Evolutionary conservation across 768 basidiomycete species (phyloP).

Genomic region (Suillus subalutaceus): DNA sequence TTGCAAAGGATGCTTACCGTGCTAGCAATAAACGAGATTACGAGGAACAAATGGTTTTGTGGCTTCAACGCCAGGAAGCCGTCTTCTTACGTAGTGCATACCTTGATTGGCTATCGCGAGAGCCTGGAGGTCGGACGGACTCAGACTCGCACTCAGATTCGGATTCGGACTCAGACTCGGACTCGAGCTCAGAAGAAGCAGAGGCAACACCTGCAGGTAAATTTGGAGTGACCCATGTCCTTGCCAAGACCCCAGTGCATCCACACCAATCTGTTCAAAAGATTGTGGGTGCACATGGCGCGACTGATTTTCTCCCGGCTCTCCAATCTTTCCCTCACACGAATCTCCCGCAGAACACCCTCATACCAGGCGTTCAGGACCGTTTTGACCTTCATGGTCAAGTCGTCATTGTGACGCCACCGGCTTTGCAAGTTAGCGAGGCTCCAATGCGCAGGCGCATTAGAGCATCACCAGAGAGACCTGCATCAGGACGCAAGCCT

Average conservation of each 20-base stretch:
- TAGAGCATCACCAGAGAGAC: background rate
- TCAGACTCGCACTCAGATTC: background rate
- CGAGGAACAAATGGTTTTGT: slow-evolving; percentile 41
- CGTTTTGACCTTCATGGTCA: slow-evolving; percentile 8
- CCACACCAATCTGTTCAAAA: background rate
- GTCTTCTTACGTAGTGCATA: too few relatives aligned
- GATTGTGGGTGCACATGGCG: slow-evolving; percentile 7
- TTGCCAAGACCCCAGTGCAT: slow-evolving; percentile 10
- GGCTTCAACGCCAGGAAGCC: slow-evolving; percentile 24
- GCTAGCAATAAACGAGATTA: slow-evolving; percentile 33
- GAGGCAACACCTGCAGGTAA: background rate
- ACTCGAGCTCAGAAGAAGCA: background rate
- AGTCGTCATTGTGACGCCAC: slow-evolving; percentile 1
- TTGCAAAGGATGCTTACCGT: slow-evolving; percentile 35
- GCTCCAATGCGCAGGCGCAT: background rate
- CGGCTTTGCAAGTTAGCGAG: background rate
- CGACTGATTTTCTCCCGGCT: slow-evolving; percentile 12
- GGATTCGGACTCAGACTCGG: background rate
- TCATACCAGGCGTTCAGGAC: background rate
- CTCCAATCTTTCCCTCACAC: background rate
- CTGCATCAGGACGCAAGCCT: background rate
- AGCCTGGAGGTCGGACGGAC: too few relatives aligned
- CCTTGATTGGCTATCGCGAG: too few relatives aligned
- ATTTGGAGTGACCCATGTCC: background rate
- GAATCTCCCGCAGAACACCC: background rate